These are phyloP conservation scores for Penicillium herquei DNA, from an alignment of 495 filamentous ascomycete genomes.

Conservation along the genomic window DNA sequence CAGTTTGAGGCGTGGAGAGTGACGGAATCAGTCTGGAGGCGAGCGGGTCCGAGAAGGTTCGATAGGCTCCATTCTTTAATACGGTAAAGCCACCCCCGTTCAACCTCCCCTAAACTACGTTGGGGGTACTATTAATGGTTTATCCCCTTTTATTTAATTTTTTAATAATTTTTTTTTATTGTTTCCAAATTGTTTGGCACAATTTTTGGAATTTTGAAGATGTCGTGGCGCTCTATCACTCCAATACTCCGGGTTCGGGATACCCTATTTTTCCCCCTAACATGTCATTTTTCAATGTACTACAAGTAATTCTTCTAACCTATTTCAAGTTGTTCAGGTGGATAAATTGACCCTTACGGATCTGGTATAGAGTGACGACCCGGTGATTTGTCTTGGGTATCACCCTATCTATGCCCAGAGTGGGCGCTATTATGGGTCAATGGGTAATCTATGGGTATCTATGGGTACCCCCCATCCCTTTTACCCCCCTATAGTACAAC, in stretches of 20 bases:
- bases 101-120: not conserved
- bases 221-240: too few species aligned
- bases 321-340: too few species aligned
- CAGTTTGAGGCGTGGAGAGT: conserved; percentile 23
- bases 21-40: conserved; percentile 26
- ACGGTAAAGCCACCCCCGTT: not conserved
- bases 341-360: too few species aligned
- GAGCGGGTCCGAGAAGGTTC: conserved; percentile 25
- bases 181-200: too few species aligned
- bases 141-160: not conserved
- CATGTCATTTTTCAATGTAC: too few species aligned
- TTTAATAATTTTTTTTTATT: not conserved
- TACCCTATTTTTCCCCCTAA: too few species aligned
- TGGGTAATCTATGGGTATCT: not conserved
- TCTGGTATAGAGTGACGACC: too few species aligned
- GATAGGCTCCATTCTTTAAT: conserved; percentile 11
- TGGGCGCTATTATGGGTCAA: not conserved
- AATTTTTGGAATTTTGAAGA: too few species aligned
- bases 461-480: not conserved
- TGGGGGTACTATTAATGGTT: not conserved
- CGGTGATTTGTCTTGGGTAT: too few species aligned
- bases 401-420: not conserved
- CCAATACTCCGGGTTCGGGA: too few species aligned
- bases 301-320: too few species aligned
- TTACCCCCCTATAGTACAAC: not conserved